These are phyloP conservation scores for Podospora bellae-mahoneyi DNA, from an alignment of 495 filamentous ascomycete genomes.

Conservation along the genomic window DNA sequence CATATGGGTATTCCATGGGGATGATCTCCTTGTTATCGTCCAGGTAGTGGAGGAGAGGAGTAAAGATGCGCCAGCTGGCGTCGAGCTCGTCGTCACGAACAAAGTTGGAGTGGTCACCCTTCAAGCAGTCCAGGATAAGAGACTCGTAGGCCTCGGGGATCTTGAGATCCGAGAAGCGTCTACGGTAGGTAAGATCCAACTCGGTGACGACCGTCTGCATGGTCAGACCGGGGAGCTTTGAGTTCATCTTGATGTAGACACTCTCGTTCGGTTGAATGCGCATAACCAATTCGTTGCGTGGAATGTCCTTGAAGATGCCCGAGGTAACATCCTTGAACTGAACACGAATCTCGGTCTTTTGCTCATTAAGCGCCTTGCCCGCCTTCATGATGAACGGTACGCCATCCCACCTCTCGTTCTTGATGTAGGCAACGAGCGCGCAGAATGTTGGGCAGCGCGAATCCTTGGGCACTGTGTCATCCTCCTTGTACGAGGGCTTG, in stretches of 20 bases:
- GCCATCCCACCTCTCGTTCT: conserved; percentile 99
- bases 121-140: conserved; percentile 93
- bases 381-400: conserved; percentile 99
- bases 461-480: conserved; percentile 96
- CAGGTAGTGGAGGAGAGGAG: conserved; percentile 93
- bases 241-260: conserved; percentile 99
- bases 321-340: conserved; percentile 99
- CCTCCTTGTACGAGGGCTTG: conserved; percentile 98
- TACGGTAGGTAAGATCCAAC: conserved; percentile 95
- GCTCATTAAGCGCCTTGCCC: conserved; percentile 98
- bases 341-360: conserved; percentile 99
- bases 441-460: conserved; percentile 98
- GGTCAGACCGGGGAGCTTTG: conserved; percentile 93
- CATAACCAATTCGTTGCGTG: conserved; percentile 98
- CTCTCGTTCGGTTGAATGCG: conserved; percentile 99
- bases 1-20: conserved; percentile 99
- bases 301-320: conserved; percentile 99
- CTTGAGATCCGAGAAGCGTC: conserved; percentile 98
- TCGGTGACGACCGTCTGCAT: conserved; percentile 99
- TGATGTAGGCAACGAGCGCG: conserved; percentile 94
- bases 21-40: conserved; percentile 99
- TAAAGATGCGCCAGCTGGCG: conserved; percentile 98
- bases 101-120: conserved; percentile 99
- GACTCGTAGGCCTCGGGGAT: conserved; percentile 99
- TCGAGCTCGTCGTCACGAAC: conserved; percentile 98